phyloP scores from a whole-genome alignment of 1,284 basidiomycete genomes.

The Ustilago hordei region DNA sequence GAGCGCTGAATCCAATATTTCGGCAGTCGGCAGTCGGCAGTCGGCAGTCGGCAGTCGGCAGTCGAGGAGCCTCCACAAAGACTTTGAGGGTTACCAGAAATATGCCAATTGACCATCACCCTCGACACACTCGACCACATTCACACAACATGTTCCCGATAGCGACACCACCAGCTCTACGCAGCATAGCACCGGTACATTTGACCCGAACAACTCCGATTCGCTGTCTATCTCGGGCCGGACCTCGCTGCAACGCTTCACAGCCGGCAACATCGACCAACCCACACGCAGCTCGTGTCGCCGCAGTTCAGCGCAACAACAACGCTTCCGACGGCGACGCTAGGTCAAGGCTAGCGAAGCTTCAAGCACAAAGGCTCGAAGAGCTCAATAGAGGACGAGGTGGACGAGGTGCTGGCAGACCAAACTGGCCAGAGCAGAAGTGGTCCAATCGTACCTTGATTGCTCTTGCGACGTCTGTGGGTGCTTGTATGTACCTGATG shows the following conservation, averaged over 20 bases:
- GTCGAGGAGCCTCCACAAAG: not conserved
- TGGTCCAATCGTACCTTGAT: slow-evolving; percentile 54
- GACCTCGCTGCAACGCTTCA: slow-evolving; percentile 15
- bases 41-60: not conserved
- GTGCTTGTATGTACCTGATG: slow-evolving; percentile 41
- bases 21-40: not conserved
- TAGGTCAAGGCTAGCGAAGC: slow-evolving; percentile 24
- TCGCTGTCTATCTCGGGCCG: slow-evolving; percentile 1
- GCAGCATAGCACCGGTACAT: not conserved
- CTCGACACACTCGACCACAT: not conserved
- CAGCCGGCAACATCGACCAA: slow-evolving; percentile 22
- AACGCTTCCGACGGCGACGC: slow-evolving; percentile 4
- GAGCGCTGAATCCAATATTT: not conserved
- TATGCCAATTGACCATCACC: not conserved
- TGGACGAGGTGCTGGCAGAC: not conserved
- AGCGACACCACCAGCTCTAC: not conserved
- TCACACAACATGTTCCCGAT: not conserved
- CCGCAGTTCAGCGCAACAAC: slow-evolving; percentile 4
- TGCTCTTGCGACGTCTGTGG: slow-evolving; percentile 44
- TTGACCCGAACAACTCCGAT: not conserved
- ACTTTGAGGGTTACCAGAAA: not conserved
- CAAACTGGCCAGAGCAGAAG: slow-evolving; percentile 35
- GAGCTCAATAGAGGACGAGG: slow-evolving; percentile 30
- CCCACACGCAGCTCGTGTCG: slow-evolving; percentile 22
- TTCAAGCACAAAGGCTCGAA: slow-evolving; percentile 38